Evolutionary conservation across 306 rosid species (phyloP), one percentile per base, ranked within the genome.

Genomic region (Sphenostylis stenocarpa): DNA sequence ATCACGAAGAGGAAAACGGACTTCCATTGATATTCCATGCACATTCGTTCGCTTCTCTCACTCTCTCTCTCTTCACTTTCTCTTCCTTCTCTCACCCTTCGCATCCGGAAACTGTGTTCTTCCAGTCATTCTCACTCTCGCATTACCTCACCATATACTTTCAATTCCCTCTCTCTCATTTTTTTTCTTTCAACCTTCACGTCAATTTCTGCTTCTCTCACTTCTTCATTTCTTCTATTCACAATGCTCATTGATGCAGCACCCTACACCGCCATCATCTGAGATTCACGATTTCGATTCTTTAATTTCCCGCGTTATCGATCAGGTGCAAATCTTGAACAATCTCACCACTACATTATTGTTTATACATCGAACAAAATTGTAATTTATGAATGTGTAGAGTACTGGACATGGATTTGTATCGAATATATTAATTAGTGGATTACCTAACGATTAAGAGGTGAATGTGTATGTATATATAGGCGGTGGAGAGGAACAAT

Each of bases 81-180:
- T 28, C 24, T 19, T 20, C 2, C 7, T 13, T 17, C 57, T 61
- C 70, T 47, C 9, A n/a, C 53, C 73, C 83, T 51, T 58, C 10
- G 4, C 78, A 48, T 49, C 82, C 88, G 84, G 44, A 72, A 79
- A 2, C 12, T 13, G 5, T 72, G 84, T 60, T 81, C 86, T 66
- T 75, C 81, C 88, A 31, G 23, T 61, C 78, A 7, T 17, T 67
- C 38, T 43, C 21, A 6, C 82, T 65, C 7, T 36, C 33, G 0
- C 36, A 28, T 28, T 36, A 0, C 4, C 16, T 12, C 26, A 5
- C 8, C 65, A 14, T 58, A 24, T 57, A 24, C 38, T 58, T 19
- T 13, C 7, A 14, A 39, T 57, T 38, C 66, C 43, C 2, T 44
- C 24, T 44, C 52, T 1, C 24, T 45, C 57, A 12, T 26, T 34